These are phyloP conservation scores for Mortierella sp. DNA, from an alignment of 371 early-diverging fungal species.

Conservation along the genomic window DNA sequence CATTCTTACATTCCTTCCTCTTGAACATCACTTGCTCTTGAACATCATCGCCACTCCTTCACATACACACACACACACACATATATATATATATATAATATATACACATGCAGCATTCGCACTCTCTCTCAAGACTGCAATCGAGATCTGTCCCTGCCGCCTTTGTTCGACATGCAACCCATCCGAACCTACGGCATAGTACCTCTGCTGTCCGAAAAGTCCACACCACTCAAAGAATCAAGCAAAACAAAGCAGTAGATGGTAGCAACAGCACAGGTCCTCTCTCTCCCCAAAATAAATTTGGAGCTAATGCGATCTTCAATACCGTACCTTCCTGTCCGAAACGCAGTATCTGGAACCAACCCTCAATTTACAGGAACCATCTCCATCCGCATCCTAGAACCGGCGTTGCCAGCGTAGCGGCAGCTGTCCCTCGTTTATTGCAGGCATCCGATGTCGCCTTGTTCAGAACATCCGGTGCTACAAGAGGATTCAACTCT, in stretches of 20 bases:
- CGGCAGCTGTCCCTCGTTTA: not conserved
- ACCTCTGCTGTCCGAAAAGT: not conserved
- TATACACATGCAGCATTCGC: not conserved
- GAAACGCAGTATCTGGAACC: constrained; percentile 16
- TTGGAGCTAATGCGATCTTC: not conserved
- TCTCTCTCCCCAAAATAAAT: not conserved
- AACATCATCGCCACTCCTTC: no score
- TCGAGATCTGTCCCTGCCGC: not conserved
- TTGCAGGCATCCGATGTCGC: constrained; percentile 4
- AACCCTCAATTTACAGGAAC: not conserved
- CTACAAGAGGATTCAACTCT: constrained; percentile 15
- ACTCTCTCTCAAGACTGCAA: not conserved
- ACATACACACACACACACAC: no score
- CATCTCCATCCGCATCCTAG: not conserved
- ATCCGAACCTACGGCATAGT: not conserved
- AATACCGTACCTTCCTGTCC: not conserved
- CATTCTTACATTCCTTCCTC: no score
- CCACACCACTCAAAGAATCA: not conserved
- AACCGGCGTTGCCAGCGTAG: constrained; percentile 1
- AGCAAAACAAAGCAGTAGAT: not conserved
- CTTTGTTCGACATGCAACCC: constrained; percentile 3
- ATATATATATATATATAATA: not conserved
- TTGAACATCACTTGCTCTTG: no score
- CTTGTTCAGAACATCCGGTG: not conserved
- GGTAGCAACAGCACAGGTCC: constrained; percentile 5